Conservation (phyloP, 1,139 yeast species). For the Geotrichum cucujoidarum region DNA sequence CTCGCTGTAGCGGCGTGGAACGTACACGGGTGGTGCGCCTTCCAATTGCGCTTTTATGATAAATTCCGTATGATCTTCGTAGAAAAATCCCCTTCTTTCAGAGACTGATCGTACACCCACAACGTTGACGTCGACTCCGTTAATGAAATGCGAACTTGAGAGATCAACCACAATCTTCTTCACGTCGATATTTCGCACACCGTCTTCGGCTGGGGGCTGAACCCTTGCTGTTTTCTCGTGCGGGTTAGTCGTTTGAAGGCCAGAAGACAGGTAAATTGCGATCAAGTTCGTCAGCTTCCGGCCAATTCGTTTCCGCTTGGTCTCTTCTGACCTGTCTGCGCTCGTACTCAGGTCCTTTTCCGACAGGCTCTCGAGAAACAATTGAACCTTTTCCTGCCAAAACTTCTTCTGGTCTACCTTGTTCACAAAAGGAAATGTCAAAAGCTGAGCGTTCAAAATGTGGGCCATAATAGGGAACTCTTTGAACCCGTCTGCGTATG, state of each 20-base stretch:
- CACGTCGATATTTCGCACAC: conserved; percentile 47
- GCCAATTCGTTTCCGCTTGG: conserved; percentile 66
- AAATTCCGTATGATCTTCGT: conserved; percentile 33
- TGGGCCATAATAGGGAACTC: conserved; percentile 64
- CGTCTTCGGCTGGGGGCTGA: conserved; percentile 49
- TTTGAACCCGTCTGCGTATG: conserved; percentile 22
- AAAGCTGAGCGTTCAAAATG: conserved; percentile 56
- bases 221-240: conserved; percentile 45
- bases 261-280: conserved; percentile 67
- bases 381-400: conserved; percentile 77
- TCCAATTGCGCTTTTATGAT: conserved; percentile 33
- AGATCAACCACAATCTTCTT: conserved; percentile 35
- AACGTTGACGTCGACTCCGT: conserved; percentile 60
- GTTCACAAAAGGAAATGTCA: conserved; percentile 66
- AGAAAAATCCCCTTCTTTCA: conserved; percentile 33
- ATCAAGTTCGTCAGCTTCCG: conserved; percentile 57
- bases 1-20: conserved; percentile 60
- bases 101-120: conserved; percentile 49
- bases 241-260: conserved; percentile 60
- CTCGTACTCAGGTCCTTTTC: conserved; percentile 62
- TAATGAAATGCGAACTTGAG: conserved; percentile 46
- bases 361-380: conserved; percentile 73
- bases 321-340: conserved; percentile 64
- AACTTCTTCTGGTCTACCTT: conserved; percentile 53
- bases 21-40: conserved; percentile 43